These are phyloP conservation scores for Yarrowia divulgata DNA, from an alignment of 805 yeast species.

Conservation along the genomic window DNA sequence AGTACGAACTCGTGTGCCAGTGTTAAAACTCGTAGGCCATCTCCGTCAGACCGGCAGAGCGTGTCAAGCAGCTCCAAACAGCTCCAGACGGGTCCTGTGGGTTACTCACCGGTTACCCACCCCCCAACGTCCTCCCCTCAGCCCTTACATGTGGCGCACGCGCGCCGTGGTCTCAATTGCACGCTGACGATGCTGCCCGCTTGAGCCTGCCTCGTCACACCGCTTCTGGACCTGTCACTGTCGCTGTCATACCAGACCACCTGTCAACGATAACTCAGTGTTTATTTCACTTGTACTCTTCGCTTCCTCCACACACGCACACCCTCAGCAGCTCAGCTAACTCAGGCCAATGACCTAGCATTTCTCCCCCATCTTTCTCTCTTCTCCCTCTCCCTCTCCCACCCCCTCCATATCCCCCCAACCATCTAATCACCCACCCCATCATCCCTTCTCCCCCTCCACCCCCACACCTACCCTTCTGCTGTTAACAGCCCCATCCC, in stretches of 20 bases:
- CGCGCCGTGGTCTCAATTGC: not conserved
- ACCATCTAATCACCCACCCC: not conserved
- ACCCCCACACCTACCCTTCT: slow-evolving; percentile 7
- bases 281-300: no score
- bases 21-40: no score
- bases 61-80: no score
- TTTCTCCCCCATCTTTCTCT: slow-evolving; percentile 6
- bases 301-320: not conserved
- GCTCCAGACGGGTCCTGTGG: no score
- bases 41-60: no score
- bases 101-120: no score
- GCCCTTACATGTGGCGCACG: no score
- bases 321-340: not conserved
- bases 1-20: no score
- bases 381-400: not conserved
- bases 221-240: slow-evolving; percentile 26
- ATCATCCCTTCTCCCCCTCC: slow-evolving; percentile 2
- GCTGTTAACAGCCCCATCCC: slow-evolving; percentile 36
- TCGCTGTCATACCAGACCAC: slow-evolving; percentile 1
- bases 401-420: not conserved
- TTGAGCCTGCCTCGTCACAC: not conserved
- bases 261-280: not conserved
- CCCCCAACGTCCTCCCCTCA: no score
- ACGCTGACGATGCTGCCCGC: slow-evolving; percentile 1
- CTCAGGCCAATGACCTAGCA: slow-evolving; percentile 36